Conservation (phyloP, 108 stramenopile species). For the Hondaea fermentalgiana region DNA sequence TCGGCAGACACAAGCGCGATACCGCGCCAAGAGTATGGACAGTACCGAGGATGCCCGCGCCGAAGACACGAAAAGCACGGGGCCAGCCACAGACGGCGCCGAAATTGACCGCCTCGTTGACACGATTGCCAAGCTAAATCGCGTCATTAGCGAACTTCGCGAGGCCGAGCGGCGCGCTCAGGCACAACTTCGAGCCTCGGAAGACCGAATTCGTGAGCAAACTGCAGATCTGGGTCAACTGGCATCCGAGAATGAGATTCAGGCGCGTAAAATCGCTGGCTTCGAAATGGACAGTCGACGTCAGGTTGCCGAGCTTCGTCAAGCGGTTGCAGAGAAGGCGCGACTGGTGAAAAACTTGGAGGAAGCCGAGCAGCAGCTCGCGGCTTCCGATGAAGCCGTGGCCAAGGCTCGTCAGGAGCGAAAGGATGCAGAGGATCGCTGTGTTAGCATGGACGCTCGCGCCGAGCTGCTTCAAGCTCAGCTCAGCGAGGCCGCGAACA, state of each 20-base stretch:
- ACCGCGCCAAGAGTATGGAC: neutral
- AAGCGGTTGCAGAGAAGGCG: neutral
- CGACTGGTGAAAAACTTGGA: neutral
- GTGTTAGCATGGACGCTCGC: neutral
- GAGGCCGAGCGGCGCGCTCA: neutral
- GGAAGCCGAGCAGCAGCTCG: neutral
- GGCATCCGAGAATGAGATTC: neutral
- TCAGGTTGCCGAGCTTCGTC: too few relatives aligned
- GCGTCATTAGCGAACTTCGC: neutral
- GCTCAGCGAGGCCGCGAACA: neutral
- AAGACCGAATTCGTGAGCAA: neutral
- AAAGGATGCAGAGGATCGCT: neutral
- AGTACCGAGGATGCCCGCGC: neutral
- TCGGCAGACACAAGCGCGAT: neutral
- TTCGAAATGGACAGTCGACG: too few relatives aligned
- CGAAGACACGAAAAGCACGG: neutral
- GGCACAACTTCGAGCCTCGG: neutral
- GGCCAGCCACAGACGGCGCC: neutral
- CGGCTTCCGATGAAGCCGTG: neutral
- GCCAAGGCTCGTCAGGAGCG: neutral
- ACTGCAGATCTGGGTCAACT: neutral
- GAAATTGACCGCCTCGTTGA: neutral
- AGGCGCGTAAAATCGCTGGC: neutral
- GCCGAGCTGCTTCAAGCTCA: neutral
- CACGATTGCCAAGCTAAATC: neutral